Evolutionary conservation across 495 filamentous ascomycete genomes (phyloP), one percentile per base, ranked within the genome.

Genomic region (Rostrohypoxylon terebratum): DNA sequence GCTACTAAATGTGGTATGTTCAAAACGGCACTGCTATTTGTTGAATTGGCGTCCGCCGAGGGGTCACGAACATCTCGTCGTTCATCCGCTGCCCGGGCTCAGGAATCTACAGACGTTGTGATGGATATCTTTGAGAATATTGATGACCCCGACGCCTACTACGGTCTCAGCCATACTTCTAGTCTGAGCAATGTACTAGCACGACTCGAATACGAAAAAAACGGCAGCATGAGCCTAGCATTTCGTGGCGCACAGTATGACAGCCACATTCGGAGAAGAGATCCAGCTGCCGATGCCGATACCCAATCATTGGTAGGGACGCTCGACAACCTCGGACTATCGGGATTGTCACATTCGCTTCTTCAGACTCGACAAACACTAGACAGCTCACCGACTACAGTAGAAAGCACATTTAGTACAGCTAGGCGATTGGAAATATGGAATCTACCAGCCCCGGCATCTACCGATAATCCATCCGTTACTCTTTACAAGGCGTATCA

Each of bases 131-230:
- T 93, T 77, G 90, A 91, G 78, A 92, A 93, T 64, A 91, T 98
- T 40, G 94, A 97, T 78, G 96, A 99, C 77, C 94, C 94, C 13
- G 96, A 99, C 77, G 89, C 94, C 16, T 98, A 94, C 77, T 98
- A 99, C 74, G 96, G 96, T n/a, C 90, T 98, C 20, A 87, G 91
- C 53, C 92, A 96, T 77, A 87, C 86, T 21, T 87, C 93, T 10
- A 92, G 88, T 51, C 81, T 99, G 44, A 83, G 85, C 14, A 91
- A 91, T 0, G 90, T 98, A 7, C 85, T 97, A 71, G 88, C 91
- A 25, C 89, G 90, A 28, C 85, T 98, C n/a, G 94, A 97, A 72
- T 95, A 97, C 75, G 96, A 99, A 81, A 87, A 89, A 48, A 90
- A 96, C 69, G 94, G 94, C 0, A 85, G 90, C 69, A 97, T 97